Conservation (phyloP, 1,284 basidiomycete species). For the Boletus sp. region DNA sequence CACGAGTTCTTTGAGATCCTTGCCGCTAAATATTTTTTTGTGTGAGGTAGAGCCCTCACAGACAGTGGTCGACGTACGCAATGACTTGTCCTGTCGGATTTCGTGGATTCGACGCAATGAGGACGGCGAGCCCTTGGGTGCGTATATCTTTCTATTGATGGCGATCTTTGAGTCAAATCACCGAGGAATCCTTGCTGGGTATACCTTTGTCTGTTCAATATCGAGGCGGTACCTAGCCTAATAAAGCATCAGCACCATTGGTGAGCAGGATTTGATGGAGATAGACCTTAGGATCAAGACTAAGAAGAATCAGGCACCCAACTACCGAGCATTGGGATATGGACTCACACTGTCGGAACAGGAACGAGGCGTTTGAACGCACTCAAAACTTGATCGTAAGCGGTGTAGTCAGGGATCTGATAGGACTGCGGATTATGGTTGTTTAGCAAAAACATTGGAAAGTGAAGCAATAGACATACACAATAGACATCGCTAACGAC, state of each 20-base stretch:
- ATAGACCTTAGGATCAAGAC: slow-evolving; percentile 57
- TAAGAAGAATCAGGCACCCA: slow-evolving; percentile 29
- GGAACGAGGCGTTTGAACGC: slow-evolving; percentile 89
- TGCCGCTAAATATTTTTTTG: slow-evolving; percentile 47
- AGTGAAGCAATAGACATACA: slow-evolving; percentile 37
- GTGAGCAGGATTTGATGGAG: not conserved
- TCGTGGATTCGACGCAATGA: slow-evolving; percentile 88
- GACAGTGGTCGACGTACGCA: slow-evolving; percentile 33
- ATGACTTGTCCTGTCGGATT: slow-evolving; percentile 88
- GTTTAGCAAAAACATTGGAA: not conserved
- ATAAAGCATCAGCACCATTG: slow-evolving; percentile 9
- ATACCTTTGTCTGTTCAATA: slow-evolving; percentile 67
- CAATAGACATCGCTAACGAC: slow-evolving; percentile 85
- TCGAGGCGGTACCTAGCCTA: slow-evolving; percentile 69
- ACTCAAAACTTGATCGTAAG: slow-evolving; percentile 80
- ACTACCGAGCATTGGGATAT: not conserved
- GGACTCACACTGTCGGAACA: slow-evolving; percentile 77
- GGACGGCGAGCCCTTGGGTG: slow-evolving; percentile 79
- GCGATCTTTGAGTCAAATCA: slow-evolving; percentile 5
- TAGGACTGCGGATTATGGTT: slow-evolving; percentile 54
- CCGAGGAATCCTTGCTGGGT: not conserved
- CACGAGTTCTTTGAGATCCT: slow-evolving; percentile 82
- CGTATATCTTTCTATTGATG: slow-evolving; percentile 64
- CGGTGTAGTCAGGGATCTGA: slow-evolving; percentile 87
- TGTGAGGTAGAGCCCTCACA: slow-evolving; percentile 1